These are phyloP conservation scores for Penicillium atrosanguineum DNA, from an alignment of 495 filamentous ascomycete species.

Conservation along the genomic window DNA sequence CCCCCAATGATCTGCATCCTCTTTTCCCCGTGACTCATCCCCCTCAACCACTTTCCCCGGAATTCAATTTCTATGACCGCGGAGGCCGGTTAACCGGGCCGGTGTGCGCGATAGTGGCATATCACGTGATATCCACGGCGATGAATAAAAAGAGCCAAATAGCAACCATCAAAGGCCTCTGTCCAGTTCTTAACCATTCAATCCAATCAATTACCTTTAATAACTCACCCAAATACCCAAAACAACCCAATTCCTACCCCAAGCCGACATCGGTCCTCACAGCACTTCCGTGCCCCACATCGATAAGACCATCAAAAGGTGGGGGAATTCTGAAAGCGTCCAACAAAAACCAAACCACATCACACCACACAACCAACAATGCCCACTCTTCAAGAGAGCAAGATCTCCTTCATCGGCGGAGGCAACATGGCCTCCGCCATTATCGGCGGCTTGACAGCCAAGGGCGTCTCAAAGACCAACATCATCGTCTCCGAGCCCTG, in stretches of 20 bases:
- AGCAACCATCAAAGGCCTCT: not conserved
- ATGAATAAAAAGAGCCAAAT: not conserved
- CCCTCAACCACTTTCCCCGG: not conserved
- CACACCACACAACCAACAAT: slow-evolving; percentile 19
- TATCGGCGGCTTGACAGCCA: slow-evolving; percentile 37
- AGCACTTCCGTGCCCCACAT: slow-evolving; percentile 8
- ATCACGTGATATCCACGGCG: not conserved
- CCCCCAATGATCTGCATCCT: not conserved
- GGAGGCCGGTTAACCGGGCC: slow-evolving; percentile 11
- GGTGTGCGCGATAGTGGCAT: not conserved
- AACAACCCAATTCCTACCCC: not conserved
- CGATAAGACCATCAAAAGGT: slow-evolving; percentile 15
- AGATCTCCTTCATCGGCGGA: slow-evolving; percentile 44
- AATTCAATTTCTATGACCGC: not conserved
- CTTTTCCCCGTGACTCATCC: not conserved
- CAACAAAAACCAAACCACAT: not conserved
- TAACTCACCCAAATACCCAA: not conserved
- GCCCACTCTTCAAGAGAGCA: slow-evolving; percentile 38
- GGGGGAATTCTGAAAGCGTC: slow-evolving; percentile 6
- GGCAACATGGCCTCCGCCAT: slow-evolving; percentile 48
- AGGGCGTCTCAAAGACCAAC: slow-evolving; percentile 36
- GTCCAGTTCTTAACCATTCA: not conserved
- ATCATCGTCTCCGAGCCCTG: slow-evolving; percentile 75
- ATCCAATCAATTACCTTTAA: not conserved
- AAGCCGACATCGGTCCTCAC: slow-evolving; percentile 13